Evolutionary conservation across 2,329 filamentous ascomycete species (phyloP), one percentile per base, ranked within the genome.

Genomic region (Cercospora beticola): DNA sequence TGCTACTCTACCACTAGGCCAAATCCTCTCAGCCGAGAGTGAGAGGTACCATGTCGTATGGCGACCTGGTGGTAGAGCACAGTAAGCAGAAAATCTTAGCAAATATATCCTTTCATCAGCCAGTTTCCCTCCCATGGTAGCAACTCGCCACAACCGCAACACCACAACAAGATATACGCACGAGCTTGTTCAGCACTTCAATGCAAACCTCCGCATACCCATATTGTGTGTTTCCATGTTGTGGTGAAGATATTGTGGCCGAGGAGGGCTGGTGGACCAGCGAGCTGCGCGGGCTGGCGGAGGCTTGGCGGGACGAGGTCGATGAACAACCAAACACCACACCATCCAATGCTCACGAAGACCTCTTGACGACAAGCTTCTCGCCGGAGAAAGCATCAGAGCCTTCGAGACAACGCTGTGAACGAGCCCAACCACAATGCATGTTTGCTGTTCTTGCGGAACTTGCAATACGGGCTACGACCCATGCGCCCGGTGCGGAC

Each of bases 81-180:
- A 52, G 43, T 63, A 23, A 64, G 46, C 46, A 40, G 28, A 16
- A 26, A 7, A 36, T 56, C 23, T 30, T 23, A 4, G 9, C 28
- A 28, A 33, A 64, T 54, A 36, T 64, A 64, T 56, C 10, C 16
- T 6, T 49, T 56, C 23, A 21, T 31, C 21, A 21, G 16, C 36
- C 12, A 54, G 43, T 46, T 60, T 64, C 57, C 62, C 68, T 64
- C 52, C 59, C 30, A 56, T 30, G 18, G 62, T 64, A 43, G 52
- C 59, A 66, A 62, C 30, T 67, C 40, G 40, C 31, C 67, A 61
- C 58, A 65, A 58, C 58, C 59, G 28, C 66, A 52, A 62, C 65
- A 28, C 56, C 31, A 60, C 57, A 40, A 56, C 46, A 40, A 64
- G 62, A 57, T 64, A 57, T 16, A 54, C 21, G 18, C 36, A 56